These are phyloP conservation scores for Psidium friedrichsthalianum DNA, from an alignment of 345 rosid species.

Conservation along the genomic window DNA sequence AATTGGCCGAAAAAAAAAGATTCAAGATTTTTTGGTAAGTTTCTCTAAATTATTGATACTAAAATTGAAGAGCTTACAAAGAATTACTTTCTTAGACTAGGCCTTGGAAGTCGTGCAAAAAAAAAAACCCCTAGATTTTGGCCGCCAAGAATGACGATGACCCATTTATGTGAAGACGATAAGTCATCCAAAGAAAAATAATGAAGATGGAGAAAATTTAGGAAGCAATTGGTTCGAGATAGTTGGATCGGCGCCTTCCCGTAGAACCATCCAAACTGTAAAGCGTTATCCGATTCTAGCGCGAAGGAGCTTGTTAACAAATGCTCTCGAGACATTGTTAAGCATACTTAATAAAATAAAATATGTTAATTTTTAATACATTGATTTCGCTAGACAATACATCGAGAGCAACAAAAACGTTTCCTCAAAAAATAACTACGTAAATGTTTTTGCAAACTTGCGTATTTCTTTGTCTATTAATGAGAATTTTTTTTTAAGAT, in stretches of 20 bases:
- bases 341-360: neutral
- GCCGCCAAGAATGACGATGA: too few species aligned
- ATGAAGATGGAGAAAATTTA: neutral
- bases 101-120: too few species aligned
- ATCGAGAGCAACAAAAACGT: neutral
- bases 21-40: too few species aligned
- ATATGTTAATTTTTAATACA: neutral
- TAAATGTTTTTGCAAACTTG: neutral
- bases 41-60: too few species aligned
- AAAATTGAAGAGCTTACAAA: too few species aligned
- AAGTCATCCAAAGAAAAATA: too few species aligned
- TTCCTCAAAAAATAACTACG: neutral
- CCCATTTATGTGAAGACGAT: too few species aligned
- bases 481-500: neutral
- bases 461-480: neutral
- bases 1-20: too few species aligned
- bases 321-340: neutral
- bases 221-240: neutral
- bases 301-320: neutral
- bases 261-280: neutral
- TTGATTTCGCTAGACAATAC: fast-evolving
- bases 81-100: too few species aligned
- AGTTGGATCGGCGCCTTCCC: neutral
- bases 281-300: neutral
- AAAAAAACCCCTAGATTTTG: too few species aligned